Conservation (phyloP, 768 basidiomycete genomes). For the Collybiopsis confluens region DNA sequence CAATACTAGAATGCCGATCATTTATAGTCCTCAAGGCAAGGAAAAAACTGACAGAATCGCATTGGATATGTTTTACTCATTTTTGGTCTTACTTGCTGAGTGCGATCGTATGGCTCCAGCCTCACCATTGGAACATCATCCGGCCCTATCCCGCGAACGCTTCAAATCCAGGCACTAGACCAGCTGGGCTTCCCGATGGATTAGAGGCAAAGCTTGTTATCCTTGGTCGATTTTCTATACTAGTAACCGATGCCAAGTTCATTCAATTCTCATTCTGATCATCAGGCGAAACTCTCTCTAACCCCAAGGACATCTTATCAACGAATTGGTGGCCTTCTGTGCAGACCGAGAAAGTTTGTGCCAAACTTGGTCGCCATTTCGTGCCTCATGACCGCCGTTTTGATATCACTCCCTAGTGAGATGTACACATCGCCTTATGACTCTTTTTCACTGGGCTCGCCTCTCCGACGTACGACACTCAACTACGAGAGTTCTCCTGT, state of each 20-base stretch:
- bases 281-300: neutral
- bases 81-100: slow-evolving; percentile 26
- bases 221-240: neutral
- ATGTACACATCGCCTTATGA: slow-evolving; percentile 15
- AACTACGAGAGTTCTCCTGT: slow-evolving; percentile 35
- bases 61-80: slow-evolving; percentile 25
- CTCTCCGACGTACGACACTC: slow-evolving; percentile 26
- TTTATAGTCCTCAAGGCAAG: slow-evolving; percentile 9
- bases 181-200: neutral
- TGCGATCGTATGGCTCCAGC: slow-evolving; percentile 11
- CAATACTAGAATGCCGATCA: neutral
- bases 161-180: neutral
- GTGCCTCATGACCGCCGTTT: slow-evolving; percentile 23
- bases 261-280: neutral
- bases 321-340: slow-evolving; percentile 32
- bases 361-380: slow-evolving; percentile 27
- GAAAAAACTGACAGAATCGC: slow-evolving; percentile 33
- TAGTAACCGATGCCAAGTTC: too few relatives aligned
- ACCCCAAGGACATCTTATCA: neutral
- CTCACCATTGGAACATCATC: slow-evolving; percentile 6
- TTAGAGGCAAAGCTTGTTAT: neutral
- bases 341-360: slow-evolving; percentile 18
- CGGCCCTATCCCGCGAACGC: neutral
- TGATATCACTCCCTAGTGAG: slow-evolving; percentile 30
- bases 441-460: neutral